Conservation (phyloP, 371 early-diverging fungal genomes). For the Mucor ambiguus region DNA sequence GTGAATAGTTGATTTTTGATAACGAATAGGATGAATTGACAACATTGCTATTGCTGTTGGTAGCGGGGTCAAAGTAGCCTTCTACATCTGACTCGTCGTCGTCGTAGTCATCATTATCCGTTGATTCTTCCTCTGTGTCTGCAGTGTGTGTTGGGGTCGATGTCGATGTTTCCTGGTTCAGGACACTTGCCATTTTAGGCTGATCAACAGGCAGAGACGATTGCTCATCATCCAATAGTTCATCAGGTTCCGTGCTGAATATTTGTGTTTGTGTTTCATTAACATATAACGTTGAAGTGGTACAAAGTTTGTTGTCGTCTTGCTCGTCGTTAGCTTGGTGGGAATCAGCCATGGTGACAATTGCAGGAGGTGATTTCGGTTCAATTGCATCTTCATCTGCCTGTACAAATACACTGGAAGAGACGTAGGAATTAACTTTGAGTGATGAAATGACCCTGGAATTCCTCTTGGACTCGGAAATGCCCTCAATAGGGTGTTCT, state of each 20-base stretch:
- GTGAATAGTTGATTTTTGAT: not conserved
- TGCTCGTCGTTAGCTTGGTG: not conserved
- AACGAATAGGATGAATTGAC: not conserved
- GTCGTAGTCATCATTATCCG: constrained; percentile 2
- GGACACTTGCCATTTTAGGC: not conserved
- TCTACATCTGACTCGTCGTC: constrained; percentile 1
- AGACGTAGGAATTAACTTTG: constrained; percentile 37
- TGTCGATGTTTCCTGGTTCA: not conserved
- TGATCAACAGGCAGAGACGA: not conserved
- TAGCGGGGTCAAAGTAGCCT: constrained; percentile 3
- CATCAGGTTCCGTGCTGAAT: constrained; percentile 12
- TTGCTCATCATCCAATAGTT: not conserved
- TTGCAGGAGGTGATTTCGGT: not conserved
- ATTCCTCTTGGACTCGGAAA: constrained; percentile 17
- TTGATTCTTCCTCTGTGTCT: constrained; percentile 9
- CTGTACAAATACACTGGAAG: constrained; percentile 44
- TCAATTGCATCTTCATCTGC: constrained; percentile 11
- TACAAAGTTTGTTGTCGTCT: not conserved
- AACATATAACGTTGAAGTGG: not conserved
- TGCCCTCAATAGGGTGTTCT: not conserved
- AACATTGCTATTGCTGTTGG: not conserved
- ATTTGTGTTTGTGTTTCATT: constrained; percentile 9
- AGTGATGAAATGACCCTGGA: constrained; percentile 38
- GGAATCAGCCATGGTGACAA: not conserved
- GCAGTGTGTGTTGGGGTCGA: not conserved